Base-by-base conservation (phyloP, 148 eudicot species). In the Heliamphora exappendiculata region DNA sequence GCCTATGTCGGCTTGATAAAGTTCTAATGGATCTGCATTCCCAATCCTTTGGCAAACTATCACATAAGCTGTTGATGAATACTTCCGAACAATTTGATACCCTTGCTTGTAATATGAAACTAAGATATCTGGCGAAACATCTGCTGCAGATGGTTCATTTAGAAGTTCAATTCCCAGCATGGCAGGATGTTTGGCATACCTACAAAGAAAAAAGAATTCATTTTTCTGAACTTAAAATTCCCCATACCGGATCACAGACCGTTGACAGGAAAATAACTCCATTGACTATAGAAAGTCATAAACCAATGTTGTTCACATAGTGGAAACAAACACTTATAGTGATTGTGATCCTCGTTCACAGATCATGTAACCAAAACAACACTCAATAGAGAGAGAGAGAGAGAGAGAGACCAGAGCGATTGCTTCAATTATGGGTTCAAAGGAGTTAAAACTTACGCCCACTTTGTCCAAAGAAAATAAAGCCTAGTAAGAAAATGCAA, bases 11-110 rank as follows among this genome's bases (percentile, higher is more conserved):
- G 93, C 90, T 67, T 85, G 87, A 82, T 82, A 92, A 51, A 92
- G 88, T 80, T 92, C 97, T 26, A 87, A 45, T 9, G 93, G 97
- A 82, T 92, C 97, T 55, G 91, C 93, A 75, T 82, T 78, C 70
- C 95, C 95, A 28, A 92, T 92, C 79, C 95, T 89, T 74, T 90
- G 95, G 73, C 93, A 90, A 76, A 90, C 69, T 55, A 92, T 86
- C 58, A 90, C 94, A 70, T 89, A 90, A 37, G 88, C 90, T 6
- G 85, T 85, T 5, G 86, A 50, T 8, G 97, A 90, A 82, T 89
- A 78, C 66, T 90, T 92, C 16, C 93, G 78, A 71, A 92, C 87
- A 14, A 78, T 80, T 76, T 70, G 54, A 76, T 92, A 92, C 41
- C 93, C 91, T 76, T 85, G 85, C 68, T 81, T 87, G 82, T 87